Evolutionary conservation across 352 stramenopile genomes (phyloP).

Genomic region (Pythium folliculosum): DNA sequence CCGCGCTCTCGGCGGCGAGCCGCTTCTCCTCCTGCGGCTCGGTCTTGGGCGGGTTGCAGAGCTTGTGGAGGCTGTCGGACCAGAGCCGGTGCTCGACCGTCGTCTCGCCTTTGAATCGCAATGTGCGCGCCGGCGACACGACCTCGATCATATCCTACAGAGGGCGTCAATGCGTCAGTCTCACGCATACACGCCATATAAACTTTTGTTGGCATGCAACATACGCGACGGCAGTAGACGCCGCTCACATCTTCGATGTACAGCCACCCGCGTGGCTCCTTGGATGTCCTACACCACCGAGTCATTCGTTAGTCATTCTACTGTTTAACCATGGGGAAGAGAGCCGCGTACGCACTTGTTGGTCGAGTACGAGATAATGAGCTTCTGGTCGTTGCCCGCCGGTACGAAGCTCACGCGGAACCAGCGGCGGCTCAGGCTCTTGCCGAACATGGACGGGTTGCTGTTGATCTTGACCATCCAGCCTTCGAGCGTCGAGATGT

Average conservation of each 20-base stretch:
- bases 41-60: conserved; percentile 53
- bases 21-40: conserved; percentile 19
- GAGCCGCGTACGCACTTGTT: conserved; percentile 53
- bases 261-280: conserved; percentile 77
- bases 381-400: conserved; percentile 45
- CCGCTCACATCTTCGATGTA: conserved; percentile 78
- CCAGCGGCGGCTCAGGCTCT: conserved; percentile 73
- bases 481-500: conserved; percentile 81
- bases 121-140: conserved; percentile 65
- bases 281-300: conserved; percentile 46
- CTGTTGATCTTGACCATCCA: conserved; percentile 90
- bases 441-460: conserved; percentile 80
- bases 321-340: neutral
- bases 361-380: conserved; percentile 82
- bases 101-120: conserved; percentile 83
- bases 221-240: conserved; percentile 70
- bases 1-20: conserved; percentile 8
- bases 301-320: too few species aligned
- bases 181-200: neutral
- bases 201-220: neutral
- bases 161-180: neutral
- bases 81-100: conserved; percentile 74
- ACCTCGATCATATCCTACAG: conserved; percentile 82
- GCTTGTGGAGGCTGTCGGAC: conserved; percentile 75
- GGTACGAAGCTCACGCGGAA: conserved; percentile 72